A percentile compares a stretch with the other conserved stretches of the same genome.
phyloP scores from a whole-genome alignment of 768 basidiomycete species.

The Dioszegia hungarica region DNA sequence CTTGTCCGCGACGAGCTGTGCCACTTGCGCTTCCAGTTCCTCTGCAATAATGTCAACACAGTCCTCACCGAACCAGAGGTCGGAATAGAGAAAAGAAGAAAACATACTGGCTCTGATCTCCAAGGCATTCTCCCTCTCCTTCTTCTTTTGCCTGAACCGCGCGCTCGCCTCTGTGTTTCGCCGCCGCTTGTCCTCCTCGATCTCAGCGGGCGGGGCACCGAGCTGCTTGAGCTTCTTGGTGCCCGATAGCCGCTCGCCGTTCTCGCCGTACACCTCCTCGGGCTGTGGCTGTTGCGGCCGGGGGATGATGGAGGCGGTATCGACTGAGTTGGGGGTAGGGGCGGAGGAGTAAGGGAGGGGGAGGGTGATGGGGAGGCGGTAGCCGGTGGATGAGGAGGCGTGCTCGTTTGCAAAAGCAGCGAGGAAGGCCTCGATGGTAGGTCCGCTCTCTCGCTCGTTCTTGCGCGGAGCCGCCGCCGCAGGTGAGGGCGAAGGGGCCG shows the following conservation, averaged over 20 bases:
- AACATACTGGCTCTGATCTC: constrained; percentile 38
- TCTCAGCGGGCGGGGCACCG: constrained; percentile 30
- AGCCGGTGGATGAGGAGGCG: constrained; percentile 3
- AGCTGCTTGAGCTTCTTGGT: constrained; percentile 39
- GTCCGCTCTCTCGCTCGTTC: not conserved
- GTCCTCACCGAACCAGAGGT: no score
- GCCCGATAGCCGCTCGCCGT: constrained; percentile 19
- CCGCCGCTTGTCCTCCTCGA: constrained; percentile 46
- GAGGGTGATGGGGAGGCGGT: constrained; percentile 11
- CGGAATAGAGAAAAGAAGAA: not conserved
- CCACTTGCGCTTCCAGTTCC: constrained; percentile 38
- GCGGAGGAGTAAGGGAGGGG: constrained; percentile 15
- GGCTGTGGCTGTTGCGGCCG: constrained; percentile 8
- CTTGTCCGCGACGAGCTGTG: constrained; percentile 31
- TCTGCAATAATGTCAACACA: constrained; percentile 17
- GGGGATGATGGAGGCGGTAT: constrained; percentile 15
- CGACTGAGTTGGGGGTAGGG: constrained; percentile 2
- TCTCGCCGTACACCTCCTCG: constrained; percentile 12
- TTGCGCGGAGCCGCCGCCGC: not conserved
- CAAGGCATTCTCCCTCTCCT: constrained; percentile 46
- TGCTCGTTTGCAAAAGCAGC: constrained; percentile 28
- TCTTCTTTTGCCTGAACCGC: constrained; percentile 48
- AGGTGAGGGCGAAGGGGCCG: not conserved
- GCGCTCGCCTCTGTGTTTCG: constrained; percentile 48
- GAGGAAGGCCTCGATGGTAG: constrained; percentile 36